Evolutionary conservation across 139 green algal species (phyloP), one percentile per base, ranked within the genome.

Genomic region (Astrephomene gubernaculifera): DNA sequence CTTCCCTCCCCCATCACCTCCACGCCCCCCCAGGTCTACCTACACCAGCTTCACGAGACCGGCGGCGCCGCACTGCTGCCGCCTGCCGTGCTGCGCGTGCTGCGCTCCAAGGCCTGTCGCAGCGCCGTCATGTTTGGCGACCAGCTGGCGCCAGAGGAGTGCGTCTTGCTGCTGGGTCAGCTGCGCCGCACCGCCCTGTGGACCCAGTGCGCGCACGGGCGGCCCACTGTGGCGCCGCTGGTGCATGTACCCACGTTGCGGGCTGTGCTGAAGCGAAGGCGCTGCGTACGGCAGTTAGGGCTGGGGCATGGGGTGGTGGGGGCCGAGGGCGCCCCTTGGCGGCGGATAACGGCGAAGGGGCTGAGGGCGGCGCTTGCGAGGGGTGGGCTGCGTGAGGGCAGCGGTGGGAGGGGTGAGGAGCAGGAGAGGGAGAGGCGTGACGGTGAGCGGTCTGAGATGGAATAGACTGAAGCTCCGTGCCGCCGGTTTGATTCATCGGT

Each of bases 61-160:
- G 45, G 49, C 22, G 90, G 87, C 0, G 73, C 84, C 0, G 57
- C 27, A 1, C 61, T 72, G 0, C 35, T 89, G 75, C 94, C 94
- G 0, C 65, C 92, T 0, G 90, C 85, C 2, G 89, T 93, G 33
- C 43, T 88, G 31, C 83, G 91, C 36, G 83, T 94, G 60, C 89
- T 97, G 44, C 81, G 81, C 9, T 94, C 89, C 53, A 94, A 95
- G 76, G 93, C 95, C 2, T 98, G 96, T 90, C 91, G 95, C 22
- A 81, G 71, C 2, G 95, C 96, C 7, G 87, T 98, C 87, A 98
- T 97, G 95, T 98, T 98, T 87, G 95, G 94, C 0, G 91, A 97
- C 86, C 8, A n/a, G 35, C 92, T 98, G 38, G 27, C 21, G 1
- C 69, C 33, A 2, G 29, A 22, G 4, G 68, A 94, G 82, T 94